These are phyloP conservation scores for Syzygium jambos DNA, from an alignment of 345 rosid genomes.

Conservation along the genomic window DNA sequence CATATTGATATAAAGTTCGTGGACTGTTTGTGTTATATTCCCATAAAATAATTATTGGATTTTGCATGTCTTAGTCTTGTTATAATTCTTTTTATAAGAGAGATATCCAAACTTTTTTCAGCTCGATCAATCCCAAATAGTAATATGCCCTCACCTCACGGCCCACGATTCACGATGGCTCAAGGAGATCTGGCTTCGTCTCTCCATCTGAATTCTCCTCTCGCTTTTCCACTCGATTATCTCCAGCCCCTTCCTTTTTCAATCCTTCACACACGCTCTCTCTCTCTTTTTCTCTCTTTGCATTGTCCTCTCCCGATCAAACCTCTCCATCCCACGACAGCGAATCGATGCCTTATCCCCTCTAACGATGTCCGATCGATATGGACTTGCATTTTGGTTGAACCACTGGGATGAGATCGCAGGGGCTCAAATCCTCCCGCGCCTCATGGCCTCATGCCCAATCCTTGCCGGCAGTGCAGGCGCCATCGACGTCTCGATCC, in stretches of 20 bases:
- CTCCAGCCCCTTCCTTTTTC: not conserved
- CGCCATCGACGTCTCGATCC: constrained; percentile 1
- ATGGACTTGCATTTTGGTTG: not conserved
- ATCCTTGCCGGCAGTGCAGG: constrained; percentile 13
- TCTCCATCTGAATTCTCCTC: not conserved
- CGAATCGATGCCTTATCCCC: not conserved
- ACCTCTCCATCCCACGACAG: not conserved
- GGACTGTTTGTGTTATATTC: too few relatives aligned
- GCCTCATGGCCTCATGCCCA: constrained; percentile 17
- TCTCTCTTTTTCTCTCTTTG: not conserved
- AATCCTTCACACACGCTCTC: not conserved
- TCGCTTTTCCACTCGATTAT: not conserved
- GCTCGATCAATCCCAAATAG: not conserved
- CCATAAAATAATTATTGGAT: not conserved
- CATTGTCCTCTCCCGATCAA: not conserved
- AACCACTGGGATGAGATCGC: not conserved
- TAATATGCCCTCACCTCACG: not conserved
- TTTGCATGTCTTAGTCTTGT: not conserved
- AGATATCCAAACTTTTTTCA: not conserved
- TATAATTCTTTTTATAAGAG: not conserved
- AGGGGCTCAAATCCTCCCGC: not conserved
- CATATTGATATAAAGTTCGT: too few relatives aligned
- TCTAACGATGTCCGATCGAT: not conserved
- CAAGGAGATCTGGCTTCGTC: not conserved
- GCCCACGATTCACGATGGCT: not conserved